Evolutionary conservation across 306 rosid genomes (phyloP), one percentile per base, ranked within the genome.

Genomic region (Benincasa hispida): DNA sequence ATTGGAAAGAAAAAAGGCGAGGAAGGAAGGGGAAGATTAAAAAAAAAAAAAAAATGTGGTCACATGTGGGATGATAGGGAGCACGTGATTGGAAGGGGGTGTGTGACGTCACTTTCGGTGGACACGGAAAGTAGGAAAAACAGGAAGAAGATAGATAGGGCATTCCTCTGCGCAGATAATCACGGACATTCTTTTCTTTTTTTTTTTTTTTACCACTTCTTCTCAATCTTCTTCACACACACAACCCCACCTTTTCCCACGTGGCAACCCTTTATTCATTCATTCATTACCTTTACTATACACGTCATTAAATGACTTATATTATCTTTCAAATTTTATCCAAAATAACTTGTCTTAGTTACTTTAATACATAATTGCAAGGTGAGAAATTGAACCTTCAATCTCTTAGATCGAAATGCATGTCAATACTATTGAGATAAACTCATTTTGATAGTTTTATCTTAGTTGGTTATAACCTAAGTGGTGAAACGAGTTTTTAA

Each of bases 81-180:
- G 75, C 75, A 69, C 39, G 75, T 69, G 76, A 72, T 28, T 14
- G 59, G 57, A 45, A n/a, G 48, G 59, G 0, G 76, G 41, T 69
- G 11, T 9, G 41, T 72, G 59, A 48, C 59, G 76, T 72, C 59
- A 72, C 10, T 70, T 47, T 70, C 25, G 37, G 75, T 47, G 55
- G 74, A 22, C 54, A 41, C n/a, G 55, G 34, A 66, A 58, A 37
- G 30, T 65, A 21, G 72, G 37, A 37, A 34, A 37, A 65, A 65
- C n/a, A n/a, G n/a, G 18, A 19, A 24, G 54, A 67, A 70, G 41
- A 47, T 27, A n/a, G 58, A 27, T 72, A 72, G 10, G 58, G 58
- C 58, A 47, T 7, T 42, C 57, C 21, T 70, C 37, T 45, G 57
- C 22, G 57, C 56, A 69, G 75, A 69, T 24, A 35, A 69, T 69